Conservation (phyloP, 1,284 basidiomycete species). For the Neonothopanus nambi region DNA sequence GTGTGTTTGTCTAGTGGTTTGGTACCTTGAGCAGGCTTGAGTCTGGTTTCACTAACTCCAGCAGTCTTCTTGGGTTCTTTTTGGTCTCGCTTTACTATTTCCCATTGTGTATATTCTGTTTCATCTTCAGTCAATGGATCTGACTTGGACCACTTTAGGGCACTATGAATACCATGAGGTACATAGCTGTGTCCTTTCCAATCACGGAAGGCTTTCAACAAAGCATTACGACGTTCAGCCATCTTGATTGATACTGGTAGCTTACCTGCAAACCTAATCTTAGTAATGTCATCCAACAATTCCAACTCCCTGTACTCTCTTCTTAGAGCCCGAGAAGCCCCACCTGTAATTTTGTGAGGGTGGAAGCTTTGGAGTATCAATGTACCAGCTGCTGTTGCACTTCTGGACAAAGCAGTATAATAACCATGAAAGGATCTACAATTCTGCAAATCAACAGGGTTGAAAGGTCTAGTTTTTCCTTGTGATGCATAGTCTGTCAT, state of each 20-base stretch:
- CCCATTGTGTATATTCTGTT: not conserved
- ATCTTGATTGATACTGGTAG: constrained; percentile 20
- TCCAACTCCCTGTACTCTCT: constrained; percentile 34
- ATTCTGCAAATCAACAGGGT: constrained; percentile 33
- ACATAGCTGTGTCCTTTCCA: constrained; percentile 18
- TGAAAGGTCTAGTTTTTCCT: constrained; percentile 35
- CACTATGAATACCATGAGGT: constrained; percentile 17
- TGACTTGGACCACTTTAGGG: constrained; percentile 18
- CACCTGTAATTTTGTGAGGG: constrained; percentile 21
- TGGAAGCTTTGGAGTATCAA: constrained; percentile 33
- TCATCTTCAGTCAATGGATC: not conserved
- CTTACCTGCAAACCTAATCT: constrained; percentile 20
- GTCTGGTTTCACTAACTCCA: too few relatives aligned
- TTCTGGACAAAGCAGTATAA: constrained; percentile 38
- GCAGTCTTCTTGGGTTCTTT: too few relatives aligned
- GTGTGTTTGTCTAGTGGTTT: too few relatives aligned
- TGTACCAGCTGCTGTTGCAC: constrained; percentile 30
- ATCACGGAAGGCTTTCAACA: constrained; percentile 16
- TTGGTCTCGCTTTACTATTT: not conserved
- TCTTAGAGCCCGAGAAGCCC: constrained; percentile 19
- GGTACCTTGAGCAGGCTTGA: too few relatives aligned
- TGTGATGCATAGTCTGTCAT: constrained; percentile 45
- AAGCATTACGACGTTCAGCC: too few relatives aligned
- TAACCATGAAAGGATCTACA: constrained; percentile 31
- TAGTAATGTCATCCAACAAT: constrained; percentile 33